Base-by-base conservation (phyloP, 352 stramenopile genomes). In the Lagenidium sp. region DNA sequence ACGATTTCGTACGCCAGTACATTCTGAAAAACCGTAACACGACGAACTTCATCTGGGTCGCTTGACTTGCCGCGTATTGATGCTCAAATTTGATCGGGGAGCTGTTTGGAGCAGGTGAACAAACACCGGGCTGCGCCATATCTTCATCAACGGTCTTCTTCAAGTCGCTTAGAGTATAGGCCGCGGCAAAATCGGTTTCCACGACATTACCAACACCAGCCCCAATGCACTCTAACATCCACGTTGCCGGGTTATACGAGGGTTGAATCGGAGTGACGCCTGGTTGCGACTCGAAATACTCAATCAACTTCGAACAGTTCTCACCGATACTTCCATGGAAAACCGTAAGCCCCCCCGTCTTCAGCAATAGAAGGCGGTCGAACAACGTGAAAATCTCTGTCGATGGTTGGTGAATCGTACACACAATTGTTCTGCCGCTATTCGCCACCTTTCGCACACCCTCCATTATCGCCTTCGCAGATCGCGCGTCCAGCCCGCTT, bases 321-420 rank as follows among this genome's bases (percentile, higher is more conserved):
- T 74, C 74, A n/a, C 87, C 53, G 20, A 94, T 43, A 12, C 44
- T 19, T 16, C 47, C 47, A 18, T 44, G 25, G 47, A 49, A 55
- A 1, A 55, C 40, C 5, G 47, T 55, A 25, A 44, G 23, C 13
- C 47, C 47, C 38, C 47, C 47, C 8, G 31, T 36, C 41, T 55
- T 48, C 23, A 55, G 47, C 19, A 55, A 24, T 15, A 55, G 22
- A 3, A 95, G 53, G 20, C 79, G 54, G 42, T 95, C 82, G 44
- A 78, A 82, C 20, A 71, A 70, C 16, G 67, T 54, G 61, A 94
- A 94, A 15, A 94, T 65, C 29, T 68, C 59, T n/a, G 63, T 74
- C 40, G 66, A 88, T 11, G 85, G 85, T 54, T 96, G 85, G 41
- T 96, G 85, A 56, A 96, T 95, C 19, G 85, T 96, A 43, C 77